Evolutionary conservation across 23 red algal genomes (phyloP).

Genomic region (Gracilariopsis chorda): DNA sequence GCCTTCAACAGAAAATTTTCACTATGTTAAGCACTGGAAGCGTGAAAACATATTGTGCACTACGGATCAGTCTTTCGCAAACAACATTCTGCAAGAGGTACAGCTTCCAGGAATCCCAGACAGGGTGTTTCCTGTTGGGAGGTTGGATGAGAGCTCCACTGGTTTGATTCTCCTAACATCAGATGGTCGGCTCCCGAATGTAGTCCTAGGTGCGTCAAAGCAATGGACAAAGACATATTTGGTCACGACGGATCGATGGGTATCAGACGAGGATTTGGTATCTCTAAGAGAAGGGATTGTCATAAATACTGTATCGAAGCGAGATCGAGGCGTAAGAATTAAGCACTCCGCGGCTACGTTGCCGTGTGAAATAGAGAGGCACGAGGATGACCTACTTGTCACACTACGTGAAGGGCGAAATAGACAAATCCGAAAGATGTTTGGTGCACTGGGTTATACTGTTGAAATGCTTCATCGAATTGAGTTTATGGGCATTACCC

Average conservation of each 20-base stretch:
- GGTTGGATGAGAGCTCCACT: constrained; percentile 59
- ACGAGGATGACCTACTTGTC: neutral
- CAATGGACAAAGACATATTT: constrained; percentile 49
- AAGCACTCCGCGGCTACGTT: constrained; percentile 17
- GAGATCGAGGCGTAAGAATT: neutral
- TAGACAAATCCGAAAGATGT: constrained; percentile 75
- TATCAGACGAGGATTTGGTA: constrained; percentile 26
- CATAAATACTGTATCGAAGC: constrained; percentile 24
- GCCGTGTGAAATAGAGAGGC: constrained; percentile 24
- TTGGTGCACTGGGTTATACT: constrained; percentile 61
- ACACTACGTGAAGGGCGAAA: constrained; percentile 53
- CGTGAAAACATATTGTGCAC: constrained; percentile 15
- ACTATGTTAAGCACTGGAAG: constrained; percentile 63
- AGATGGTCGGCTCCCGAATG: constrained; percentile 60
- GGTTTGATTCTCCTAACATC: constrained; percentile 66
- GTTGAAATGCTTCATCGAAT: constrained; percentile 52
- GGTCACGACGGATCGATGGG: constrained; percentile 11
- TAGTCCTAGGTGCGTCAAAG: neutral
- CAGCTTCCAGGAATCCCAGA: constrained; percentile 10
- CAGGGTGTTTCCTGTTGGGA: constrained; percentile 56
- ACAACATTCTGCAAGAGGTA: constrained; percentile 50
- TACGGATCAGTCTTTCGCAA: neutral
- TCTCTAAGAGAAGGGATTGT: constrained; percentile 40
- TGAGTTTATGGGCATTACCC: constrained; percentile 64
- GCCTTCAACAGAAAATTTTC: neutral